Base-by-base conservation (phyloP, 2,329 filamentous ascomycete species). In the Colletotrichum melonis region DNA sequence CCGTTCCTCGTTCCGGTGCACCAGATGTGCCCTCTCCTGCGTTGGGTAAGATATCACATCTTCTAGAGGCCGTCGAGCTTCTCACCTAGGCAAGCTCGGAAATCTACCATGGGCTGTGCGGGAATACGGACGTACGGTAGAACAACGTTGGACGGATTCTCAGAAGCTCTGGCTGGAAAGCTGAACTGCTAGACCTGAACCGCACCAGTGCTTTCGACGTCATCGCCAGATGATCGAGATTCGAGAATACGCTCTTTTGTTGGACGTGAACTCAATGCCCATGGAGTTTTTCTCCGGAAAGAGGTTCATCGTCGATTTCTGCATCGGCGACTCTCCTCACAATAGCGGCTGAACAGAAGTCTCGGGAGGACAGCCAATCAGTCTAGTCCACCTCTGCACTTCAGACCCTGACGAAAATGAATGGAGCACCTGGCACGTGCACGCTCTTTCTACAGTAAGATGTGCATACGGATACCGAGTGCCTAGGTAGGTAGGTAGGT, bases 61-160 rank as follows among this genome's bases (percentile, higher is more conserved):
- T 30, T 28, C 11, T 30, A 11, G 24, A 7, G n/a, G 19, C 42
- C 54, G 46, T 22, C 32, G n/a, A 12, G 4, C 14, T 42, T 24
- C 22, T 26, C 30, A 28, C 14, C 46, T 22, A 22, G 42, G 7
- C 42, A 49, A 49, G 16, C 4, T 49, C 7, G 42, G 42, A n/a
- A 58, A 58, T 57, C 16, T 5, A n/a, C 56, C n/a, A n/a, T 22
- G 57, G 16, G n/a, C 24, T 52, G 24, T 26, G 5, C 14, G n/a
- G 8, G 14, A 22, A 35, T 70, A 70, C 70, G 70, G 59, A 59
- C 70, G 59, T 69, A 73, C 12, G 19, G 52, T 24, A 38, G n/a
- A 59, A 55, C n/a, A 26, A 38, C 59, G 59, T 56, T 72, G 22
- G 30, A 6, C 22, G 24, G 46, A 63, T 42, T 16, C 54, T 55